These are phyloP conservation scores for Dalbergia cultrata DNA, from an alignment of 306 rosid species.

Conservation along the genomic window DNA sequence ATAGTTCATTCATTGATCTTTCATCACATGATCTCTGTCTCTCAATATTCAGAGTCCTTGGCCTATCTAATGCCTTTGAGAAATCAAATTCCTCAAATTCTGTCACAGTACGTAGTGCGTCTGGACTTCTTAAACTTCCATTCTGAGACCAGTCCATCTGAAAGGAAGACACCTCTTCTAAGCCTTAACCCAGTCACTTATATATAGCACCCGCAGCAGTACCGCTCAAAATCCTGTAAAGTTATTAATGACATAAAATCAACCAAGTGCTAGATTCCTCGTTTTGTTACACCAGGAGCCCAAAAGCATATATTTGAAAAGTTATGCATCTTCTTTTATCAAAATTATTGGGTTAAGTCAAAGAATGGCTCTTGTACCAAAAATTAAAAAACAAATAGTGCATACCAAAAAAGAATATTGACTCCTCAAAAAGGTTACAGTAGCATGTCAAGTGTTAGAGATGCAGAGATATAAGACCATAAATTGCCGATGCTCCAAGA, in stretches of 20 bases:
- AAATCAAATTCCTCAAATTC: constrained; percentile 67
- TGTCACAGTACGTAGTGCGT: constrained; percentile 37
- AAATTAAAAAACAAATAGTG: too few relatives aligned
- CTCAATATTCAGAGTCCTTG: constrained; percentile 72
- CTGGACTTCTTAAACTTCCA: constrained; percentile 54
- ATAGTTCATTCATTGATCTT: constrained; percentile 67
- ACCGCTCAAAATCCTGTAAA: constrained; percentile 58
- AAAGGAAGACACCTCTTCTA: constrained; percentile 43
- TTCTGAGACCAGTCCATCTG: constrained; percentile 53
- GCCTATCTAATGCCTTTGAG: constrained; percentile 67
- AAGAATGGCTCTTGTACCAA: too few relatives aligned
- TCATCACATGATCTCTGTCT: constrained; percentile 82
- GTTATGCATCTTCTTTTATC: neutral
- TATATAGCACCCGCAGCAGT: constrained; percentile 16
- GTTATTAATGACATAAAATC: constrained; percentile 5
- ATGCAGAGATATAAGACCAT: neutral
- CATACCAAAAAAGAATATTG: too few relatives aligned
- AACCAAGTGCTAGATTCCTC: constrained; percentile 10
- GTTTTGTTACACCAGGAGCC: constrained; percentile 7
- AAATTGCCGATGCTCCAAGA: neutral
- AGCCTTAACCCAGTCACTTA: constrained; percentile 11
- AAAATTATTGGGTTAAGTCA: neutral
- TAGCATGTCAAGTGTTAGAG: neutral
- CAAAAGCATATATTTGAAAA: constrained; percentile 18
- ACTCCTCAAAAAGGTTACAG: neutral